These are phyloP conservation scores for Chrysosporium queenslandicum DNA, from an alignment of 2,329 filamentous ascomycete species.

Conservation along the genomic window DNA sequence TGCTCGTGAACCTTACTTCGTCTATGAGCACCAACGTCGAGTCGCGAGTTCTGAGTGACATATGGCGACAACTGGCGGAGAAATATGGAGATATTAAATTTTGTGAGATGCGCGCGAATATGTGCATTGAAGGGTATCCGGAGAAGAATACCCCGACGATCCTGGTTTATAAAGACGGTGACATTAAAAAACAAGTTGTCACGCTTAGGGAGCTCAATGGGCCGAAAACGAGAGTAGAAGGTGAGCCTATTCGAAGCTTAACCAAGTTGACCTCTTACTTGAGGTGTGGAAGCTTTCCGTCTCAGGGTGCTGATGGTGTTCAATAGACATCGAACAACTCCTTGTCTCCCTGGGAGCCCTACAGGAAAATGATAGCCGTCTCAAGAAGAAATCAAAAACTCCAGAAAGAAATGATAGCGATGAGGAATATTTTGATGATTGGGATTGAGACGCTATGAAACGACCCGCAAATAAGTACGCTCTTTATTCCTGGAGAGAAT, in stretches of 20 bases:
- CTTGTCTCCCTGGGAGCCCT: constrained; percentile 75
- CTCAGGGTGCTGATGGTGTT: background rate
- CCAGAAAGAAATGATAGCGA: constrained; percentile 43
- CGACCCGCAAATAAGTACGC: no score
- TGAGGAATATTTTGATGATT: constrained; percentile 48
- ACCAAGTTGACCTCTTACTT: background rate
- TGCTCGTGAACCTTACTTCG: constrained; percentile 73
- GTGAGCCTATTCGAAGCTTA: constrained; percentile 21
- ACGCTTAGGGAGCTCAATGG: constrained; percentile 73
- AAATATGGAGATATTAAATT: constrained; percentile 96
- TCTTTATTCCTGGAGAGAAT: no score
- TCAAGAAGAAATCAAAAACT: constrained; percentile 51
- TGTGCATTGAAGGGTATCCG: constrained; percentile 95
- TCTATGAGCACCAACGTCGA: constrained; percentile 71
- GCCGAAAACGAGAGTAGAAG: constrained; percentile 54
- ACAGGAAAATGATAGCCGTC: constrained; percentile 64
- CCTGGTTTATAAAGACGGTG: constrained; percentile 79
- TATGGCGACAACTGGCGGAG: constrained; percentile 73
- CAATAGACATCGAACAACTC: constrained; percentile 62
- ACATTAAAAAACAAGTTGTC: constrained; percentile 87
- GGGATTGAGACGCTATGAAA: constrained; percentile 40
- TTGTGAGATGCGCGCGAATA: constrained; percentile 81
- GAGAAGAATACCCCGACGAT: constrained; percentile 93
- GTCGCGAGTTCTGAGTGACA: constrained; percentile 68
- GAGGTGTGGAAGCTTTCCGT: background rate